Evolutionary conservation across 306 rosid genomes (phyloP).

Genomic region (Abrus precatorius): DNA sequence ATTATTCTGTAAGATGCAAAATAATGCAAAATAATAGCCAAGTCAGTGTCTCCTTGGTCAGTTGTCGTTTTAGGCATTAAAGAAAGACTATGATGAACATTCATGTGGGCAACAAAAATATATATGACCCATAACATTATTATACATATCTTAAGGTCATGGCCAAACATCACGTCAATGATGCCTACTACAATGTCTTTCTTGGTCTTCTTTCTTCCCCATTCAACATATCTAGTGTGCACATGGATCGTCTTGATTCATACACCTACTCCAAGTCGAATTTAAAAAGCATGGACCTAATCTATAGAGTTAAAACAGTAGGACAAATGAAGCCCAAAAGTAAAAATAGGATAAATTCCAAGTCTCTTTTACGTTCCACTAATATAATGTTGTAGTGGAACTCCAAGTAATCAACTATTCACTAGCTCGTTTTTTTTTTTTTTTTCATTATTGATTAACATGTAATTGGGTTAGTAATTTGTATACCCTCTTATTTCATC

Average conservation of each 20-base stretch:
- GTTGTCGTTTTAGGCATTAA: conserved; percentile 15
- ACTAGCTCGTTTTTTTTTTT: no score
- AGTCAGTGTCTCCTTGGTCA: conserved; percentile 16
- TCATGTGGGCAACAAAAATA: conserved; percentile 31
- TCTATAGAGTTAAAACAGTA: neutral
- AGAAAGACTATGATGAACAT: neutral
- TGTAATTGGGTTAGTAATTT: no score
- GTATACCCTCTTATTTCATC: neutral
- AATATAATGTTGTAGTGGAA: neutral
- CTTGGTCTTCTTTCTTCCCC: neutral
- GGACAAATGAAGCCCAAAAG: neutral
- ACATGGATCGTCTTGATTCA: conserved; percentile 3
- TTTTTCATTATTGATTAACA: no score
- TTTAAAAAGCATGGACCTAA: neutral
- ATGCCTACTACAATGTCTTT: neutral
- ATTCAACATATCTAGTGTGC: neutral
- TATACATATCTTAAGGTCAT: neutral
- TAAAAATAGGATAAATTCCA: neutral
- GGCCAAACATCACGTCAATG: neutral
- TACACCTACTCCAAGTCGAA: neutral
- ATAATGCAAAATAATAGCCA: neutral
- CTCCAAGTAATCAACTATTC: neutral
- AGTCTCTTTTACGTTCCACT: neutral
- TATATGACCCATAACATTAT: neutral
- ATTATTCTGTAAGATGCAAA: neutral